These are phyloP conservation scores for Beauveria sp. DNA, from an alignment of 2,329 filamentous ascomycete genomes.

Conservation along the genomic window DNA sequence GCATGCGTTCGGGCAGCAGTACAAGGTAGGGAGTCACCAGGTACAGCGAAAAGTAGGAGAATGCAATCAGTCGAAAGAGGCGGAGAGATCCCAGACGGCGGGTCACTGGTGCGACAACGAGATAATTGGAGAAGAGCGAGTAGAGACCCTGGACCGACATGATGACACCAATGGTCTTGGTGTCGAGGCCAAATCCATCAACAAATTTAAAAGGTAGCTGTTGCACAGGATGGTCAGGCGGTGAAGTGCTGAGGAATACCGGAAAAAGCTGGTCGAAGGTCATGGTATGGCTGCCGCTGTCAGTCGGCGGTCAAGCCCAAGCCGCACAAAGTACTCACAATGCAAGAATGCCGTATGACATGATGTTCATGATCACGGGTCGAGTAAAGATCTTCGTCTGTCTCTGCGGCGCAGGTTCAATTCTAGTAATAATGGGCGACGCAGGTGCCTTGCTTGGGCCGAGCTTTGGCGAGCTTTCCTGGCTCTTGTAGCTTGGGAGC, in stretches of 20 bases:
- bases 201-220: slow-evolving; percentile 80
- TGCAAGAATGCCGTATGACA: slow-evolving; percentile 85
- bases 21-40: slow-evolving; percentile 77
- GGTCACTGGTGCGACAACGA: slow-evolving; percentile 75
- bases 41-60: slow-evolving; percentile 83
- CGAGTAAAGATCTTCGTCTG: slow-evolving; percentile 63
- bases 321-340: slow-evolving; percentile 60
- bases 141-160: slow-evolving; percentile 84
- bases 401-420: slow-evolving; percentile 10
- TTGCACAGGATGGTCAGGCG: slow-evolving; percentile 40
- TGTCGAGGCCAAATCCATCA: slow-evolving; percentile 76
- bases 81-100: slow-evolving; percentile 68
- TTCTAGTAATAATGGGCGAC: slow-evolving; percentile 15
- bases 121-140: slow-evolving; percentile 77
- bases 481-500: slow-evolving; percentile 61
- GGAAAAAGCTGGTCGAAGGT: slow-evolving; percentile 92
- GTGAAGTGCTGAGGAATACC: slow-evolving; percentile 72
- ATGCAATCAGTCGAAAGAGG: slow-evolving; percentile 73
- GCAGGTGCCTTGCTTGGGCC: slow-evolving; percentile 21
- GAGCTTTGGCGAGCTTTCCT: slow-evolving; percentile 46
- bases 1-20: slow-evolving; percentile 64
- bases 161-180: slow-evolving; percentile 79
- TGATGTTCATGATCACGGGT: slow-evolving; percentile 78
- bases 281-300: slow-evolving; percentile 71
- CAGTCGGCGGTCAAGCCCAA: background rate